Evolutionary conservation across 306 rosid species (phyloP).

Genomic region (Begonia masoniana): DNA sequence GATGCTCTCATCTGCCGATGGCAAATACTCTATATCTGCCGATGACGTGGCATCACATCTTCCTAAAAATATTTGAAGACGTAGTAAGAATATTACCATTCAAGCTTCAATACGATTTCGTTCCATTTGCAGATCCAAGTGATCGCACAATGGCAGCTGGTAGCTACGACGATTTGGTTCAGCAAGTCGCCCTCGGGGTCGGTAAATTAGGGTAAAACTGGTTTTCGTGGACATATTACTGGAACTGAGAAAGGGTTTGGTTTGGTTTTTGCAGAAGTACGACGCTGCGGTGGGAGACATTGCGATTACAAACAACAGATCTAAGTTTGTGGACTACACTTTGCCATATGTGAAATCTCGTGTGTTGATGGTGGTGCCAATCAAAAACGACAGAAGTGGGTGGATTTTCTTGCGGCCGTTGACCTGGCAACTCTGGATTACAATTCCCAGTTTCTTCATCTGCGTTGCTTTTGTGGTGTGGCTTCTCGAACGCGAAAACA

Average conservation of each 20-base stretch:
- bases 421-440: background rate
- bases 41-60: no score
- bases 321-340: constrained; percentile 20
- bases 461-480: background rate
- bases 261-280: constrained; percentile 3
- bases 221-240: background rate
- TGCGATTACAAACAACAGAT: constrained; percentile 17
- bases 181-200: background rate
- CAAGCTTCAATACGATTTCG: background rate
- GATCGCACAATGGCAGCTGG: background rate
- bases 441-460: background rate
- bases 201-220: background rate
- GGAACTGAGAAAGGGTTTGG: background rate
- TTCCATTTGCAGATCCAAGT: background rate
- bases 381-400: background rate
- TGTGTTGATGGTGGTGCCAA: constrained; percentile 10
- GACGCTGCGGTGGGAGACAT: constrained; percentile 29
- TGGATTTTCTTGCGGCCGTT: background rate
- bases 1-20: no score
- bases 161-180: background rate
- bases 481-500: background rate
- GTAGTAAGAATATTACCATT: background rate
- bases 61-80: background rate
- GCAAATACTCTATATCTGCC: no score
- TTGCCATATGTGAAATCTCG: constrained; percentile 22